Evolutionary conservation across 495 filamentous ascomycete species (phyloP).

Genomic region (Neurospora sublineolata): DNA sequence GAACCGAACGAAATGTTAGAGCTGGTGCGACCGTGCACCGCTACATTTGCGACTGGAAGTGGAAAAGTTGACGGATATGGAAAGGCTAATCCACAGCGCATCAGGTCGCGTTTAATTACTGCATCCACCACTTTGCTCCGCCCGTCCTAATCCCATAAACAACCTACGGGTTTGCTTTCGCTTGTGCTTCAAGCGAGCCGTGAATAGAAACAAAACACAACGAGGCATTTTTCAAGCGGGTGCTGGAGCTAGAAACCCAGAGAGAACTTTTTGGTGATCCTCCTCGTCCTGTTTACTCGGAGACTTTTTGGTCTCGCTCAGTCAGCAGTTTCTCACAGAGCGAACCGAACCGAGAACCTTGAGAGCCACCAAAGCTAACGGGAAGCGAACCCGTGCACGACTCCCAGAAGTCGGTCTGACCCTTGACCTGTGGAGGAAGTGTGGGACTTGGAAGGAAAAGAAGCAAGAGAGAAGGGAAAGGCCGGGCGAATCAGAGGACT

Average conservation of each 20-base stretch:
- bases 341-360: neutral
- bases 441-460: neutral
- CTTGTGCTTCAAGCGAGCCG: neutral
- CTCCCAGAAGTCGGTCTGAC: neutral
- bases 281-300: neutral
- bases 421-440: neutral
- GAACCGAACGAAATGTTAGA: neutral
- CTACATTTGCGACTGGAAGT: neutral
- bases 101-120: neutral
- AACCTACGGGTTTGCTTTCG: neutral
- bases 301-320: neutral
- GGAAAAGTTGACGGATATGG: neutral
- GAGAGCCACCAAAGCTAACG: neutral
- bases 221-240: neutral
- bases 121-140: neutral
- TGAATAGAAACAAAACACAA: neutral
- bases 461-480: neutral
- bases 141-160: neutral
- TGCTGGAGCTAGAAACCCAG: neutral
- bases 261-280: neutral
- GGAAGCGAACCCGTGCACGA: neutral
- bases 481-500: neutral
- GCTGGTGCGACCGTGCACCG: neutral
- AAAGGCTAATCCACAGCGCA: neutral
- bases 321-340: neutral